Percentiles rank a stretch among this genome's conserved stretches.
Evolutionary conservation across 169 alveolate genomes (phyloP).

Genomic region (Plasmodium gonderi): DNA sequence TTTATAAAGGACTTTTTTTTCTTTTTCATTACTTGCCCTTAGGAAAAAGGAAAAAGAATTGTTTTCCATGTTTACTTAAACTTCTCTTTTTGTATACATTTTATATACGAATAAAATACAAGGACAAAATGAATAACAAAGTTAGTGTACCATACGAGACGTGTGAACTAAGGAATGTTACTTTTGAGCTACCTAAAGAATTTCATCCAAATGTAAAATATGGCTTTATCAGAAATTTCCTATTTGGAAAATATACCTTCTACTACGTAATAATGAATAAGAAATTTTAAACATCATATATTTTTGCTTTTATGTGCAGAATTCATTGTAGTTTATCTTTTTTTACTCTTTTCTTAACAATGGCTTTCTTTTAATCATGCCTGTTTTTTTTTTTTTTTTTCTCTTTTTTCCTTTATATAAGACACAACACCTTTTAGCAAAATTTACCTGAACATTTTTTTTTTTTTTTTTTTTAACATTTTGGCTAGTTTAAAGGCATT

Average conservation of each 20-base stretch:
- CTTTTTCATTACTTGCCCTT: too few species aligned
- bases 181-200: slow-evolving; percentile 68
- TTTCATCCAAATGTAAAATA: slow-evolving; percentile 73
- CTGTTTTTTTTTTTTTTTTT: neutral
- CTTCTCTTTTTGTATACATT: neutral
- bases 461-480: slow-evolving; percentile 6
- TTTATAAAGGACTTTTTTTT: slow-evolving; percentile 4
- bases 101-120: neutral
- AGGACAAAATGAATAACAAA: slow-evolving; percentile 48
- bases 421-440: neutral
- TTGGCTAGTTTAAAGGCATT: slow-evolving; percentile 44
- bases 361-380: neutral
- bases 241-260: slow-evolving; percentile 45
- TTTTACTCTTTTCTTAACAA: neutral
- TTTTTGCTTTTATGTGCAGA: neutral
- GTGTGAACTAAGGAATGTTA: slow-evolving; percentile 21
- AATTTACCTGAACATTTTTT: slow-evolving; percentile 11
- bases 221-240: slow-evolving; percentile 63
- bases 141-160: slow-evolving; percentile 44
- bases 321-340: neutral
- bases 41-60: neutral
- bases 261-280: slow-evolving; percentile 46
- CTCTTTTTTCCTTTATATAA: neutral
- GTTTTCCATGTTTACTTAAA: neutral
- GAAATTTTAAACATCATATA: neutral